Percentiles rank a stretch among this genome's conserved stretches.
Conservation (phyloP, 2,329 filamentous ascomycete species). For the Boeremia exigua region DNA sequence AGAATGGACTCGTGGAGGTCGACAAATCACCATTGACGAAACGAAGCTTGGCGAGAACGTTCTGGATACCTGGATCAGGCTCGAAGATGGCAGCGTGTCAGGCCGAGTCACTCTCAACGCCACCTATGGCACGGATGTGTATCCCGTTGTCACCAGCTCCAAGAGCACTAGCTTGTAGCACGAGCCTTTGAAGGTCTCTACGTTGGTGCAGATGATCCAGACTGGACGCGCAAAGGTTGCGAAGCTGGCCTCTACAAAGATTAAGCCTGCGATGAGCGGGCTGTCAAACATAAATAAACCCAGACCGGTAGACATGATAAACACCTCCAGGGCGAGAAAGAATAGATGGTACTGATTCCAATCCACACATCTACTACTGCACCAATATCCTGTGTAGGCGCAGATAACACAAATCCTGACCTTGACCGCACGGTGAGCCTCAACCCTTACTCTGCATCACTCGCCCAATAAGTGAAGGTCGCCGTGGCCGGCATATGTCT, state of each 20-base stretch:
- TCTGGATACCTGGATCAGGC: conserved; percentile 66
- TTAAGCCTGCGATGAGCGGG: neutral
- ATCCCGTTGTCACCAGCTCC: conserved; percentile 45
- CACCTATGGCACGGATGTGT: conserved; percentile 64
- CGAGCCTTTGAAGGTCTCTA: neutral
- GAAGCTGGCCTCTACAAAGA: neutral
- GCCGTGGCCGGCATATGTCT: no score
- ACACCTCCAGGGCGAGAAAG: neutral
- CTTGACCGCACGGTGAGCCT: no score
- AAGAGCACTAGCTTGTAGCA: conserved; percentile 9
- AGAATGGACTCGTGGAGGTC: conserved; percentile 65
- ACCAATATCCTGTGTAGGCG: no score
- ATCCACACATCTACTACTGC: no score
- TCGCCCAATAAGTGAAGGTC: no score
- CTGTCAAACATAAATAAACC: neutral
- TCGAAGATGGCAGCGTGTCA: conserved; percentile 62
- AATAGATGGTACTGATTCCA: no score
- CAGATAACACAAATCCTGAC: no score
- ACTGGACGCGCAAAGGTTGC: neutral
- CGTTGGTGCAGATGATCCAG: neutral
- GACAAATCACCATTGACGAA: conserved; percentile 61
- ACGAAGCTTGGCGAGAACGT: conserved; percentile 48
- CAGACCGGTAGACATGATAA: neutral
- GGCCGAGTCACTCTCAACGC: conserved; percentile 63
- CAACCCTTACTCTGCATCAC: no score